A percentile compares a stretch with the other conserved stretches of the same genome.
These are phyloP conservation scores for Sporothrix pallida DNA, from an alignment of 2,329 filamentous ascomycete species.

Conservation along the genomic window DNA sequence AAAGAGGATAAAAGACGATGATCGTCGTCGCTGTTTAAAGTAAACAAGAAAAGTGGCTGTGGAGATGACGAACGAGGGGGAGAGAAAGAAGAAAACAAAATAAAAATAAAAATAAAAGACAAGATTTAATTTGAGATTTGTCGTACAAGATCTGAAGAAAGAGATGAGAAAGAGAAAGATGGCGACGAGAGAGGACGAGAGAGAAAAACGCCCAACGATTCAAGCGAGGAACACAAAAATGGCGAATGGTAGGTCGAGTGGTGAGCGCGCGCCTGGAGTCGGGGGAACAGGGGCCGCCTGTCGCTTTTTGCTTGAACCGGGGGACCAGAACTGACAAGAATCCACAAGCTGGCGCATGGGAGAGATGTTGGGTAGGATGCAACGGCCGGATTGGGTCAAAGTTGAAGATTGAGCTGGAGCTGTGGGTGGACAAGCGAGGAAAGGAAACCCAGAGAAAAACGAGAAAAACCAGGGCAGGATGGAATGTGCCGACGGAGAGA, in stretches of 20 bases:
- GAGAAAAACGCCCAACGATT: neutral
- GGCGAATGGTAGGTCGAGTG: neutral
- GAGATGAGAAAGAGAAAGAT: too few species aligned
- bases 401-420: slow-evolving; percentile 12
- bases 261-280: neutral
- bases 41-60: slow-evolving; percentile 19
- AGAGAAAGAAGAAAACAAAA: neutral
- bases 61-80: neutral
- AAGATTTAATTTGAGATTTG: neutral
- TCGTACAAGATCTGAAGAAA: neutral
- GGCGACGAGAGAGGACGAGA: too few species aligned
- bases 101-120: neutral
- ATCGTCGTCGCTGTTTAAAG: neutral
- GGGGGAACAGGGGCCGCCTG: neutral
- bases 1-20: slow-evolving; percentile 1
- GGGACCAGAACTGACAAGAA: neutral
- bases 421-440: neutral
- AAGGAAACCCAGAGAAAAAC: neutral
- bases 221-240: neutral
- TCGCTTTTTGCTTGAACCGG: neutral
- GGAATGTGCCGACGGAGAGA: slow-evolving; percentile 7
- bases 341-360: neutral
- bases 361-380: neutral
- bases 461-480: neutral
- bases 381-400: slow-evolving; percentile 21